Evolutionary conservation across 2,329 filamentous ascomycete genomes (phyloP).

Genomic region (Talaromyces piceae): DNA sequence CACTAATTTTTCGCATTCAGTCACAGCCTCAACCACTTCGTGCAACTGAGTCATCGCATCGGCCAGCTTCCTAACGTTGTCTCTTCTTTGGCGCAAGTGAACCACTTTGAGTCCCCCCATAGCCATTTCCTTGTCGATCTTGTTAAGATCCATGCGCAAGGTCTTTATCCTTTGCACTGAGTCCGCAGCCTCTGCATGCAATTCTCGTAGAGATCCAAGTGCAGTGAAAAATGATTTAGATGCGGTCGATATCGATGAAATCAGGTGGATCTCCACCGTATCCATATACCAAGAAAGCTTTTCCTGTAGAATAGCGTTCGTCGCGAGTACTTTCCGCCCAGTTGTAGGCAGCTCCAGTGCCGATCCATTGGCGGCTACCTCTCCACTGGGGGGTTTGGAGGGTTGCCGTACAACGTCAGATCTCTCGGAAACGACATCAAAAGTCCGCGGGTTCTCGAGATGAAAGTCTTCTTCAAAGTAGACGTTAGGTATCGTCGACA

Average conservation of each 20-base stretch:
- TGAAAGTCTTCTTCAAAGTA: slow-evolving; percentile 96
- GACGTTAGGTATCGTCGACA: slow-evolving; percentile 85
- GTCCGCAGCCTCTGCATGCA: slow-evolving; percentile 86
- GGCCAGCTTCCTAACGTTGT: slow-evolving; percentile 76
- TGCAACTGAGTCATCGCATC: slow-evolving; percentile 77
- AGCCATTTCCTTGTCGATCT: slow-evolving; percentile 80
- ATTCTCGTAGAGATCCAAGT: slow-evolving; percentile 77
- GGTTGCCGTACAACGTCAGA: slow-evolving; percentile 83
- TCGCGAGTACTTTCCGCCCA: slow-evolving; percentile 76
- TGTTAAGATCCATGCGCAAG: slow-evolving; percentile 68
- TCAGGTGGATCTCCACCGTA: slow-evolving; percentile 93
- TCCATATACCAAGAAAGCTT: slow-evolving; percentile 99
- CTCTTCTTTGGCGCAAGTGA: slow-evolving; percentile 68
- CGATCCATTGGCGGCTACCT: slow-evolving; percentile 52
- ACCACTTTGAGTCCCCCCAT: slow-evolving; percentile 77
- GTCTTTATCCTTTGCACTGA: slow-evolving; percentile 81
- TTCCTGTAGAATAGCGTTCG: slow-evolving; percentile 94
- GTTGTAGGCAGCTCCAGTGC: slow-evolving; percentile 48
- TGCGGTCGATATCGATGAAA: slow-evolving; percentile 90
- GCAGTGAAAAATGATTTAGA: slow-evolving; percentile 96
- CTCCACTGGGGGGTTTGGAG: slow-evolving; percentile 45
- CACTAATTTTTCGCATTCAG: slow-evolving; percentile 69
- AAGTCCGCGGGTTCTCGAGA: slow-evolving; percentile 89
- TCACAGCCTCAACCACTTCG: slow-evolving; percentile 67
- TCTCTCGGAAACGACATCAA: slow-evolving; percentile 91